Percentiles rank a stretch among this genome's conserved stretches.
phyloP scores from a whole-genome alignment of 2,329 filamentous ascomycete genomes.

The Cladophialophora bantiana region DNA sequence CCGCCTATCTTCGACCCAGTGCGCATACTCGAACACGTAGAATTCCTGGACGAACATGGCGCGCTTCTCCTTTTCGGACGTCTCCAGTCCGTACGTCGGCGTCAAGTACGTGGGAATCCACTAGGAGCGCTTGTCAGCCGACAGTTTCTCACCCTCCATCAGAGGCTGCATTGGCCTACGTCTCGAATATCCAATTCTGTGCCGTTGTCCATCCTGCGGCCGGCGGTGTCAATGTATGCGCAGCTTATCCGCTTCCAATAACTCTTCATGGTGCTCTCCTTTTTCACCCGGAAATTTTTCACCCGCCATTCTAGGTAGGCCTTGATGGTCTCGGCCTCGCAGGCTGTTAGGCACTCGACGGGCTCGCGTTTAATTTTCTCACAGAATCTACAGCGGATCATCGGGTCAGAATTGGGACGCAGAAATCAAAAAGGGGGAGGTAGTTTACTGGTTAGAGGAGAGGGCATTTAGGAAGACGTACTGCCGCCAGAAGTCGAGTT shows the following conservation, averaged over 20 bases:
- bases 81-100: too few species aligned
- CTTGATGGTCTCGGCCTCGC: slow-evolving; percentile 13
- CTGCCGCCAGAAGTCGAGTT: slow-evolving; percentile 16
- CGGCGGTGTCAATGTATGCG: slow-evolving; percentile 10
- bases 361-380: background rate
- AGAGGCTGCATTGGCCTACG: too few species aligned
- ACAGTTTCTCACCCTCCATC: too few species aligned
- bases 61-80: too few species aligned
- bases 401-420: background rate
- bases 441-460: background rate
- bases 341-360: background rate
- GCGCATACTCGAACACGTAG: too few species aligned
- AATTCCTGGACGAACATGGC: too few species aligned
- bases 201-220: slow-evolving; percentile 20
- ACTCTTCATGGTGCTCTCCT: slow-evolving; percentile 21
- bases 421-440: background rate
- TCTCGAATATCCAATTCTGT: slow-evolving; percentile 16
- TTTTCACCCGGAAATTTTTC: slow-evolving; percentile 14
- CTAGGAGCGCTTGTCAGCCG: too few species aligned
- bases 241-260: slow-evolving; percentile 19
- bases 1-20: too few species aligned
- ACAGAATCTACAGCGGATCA: background rate
- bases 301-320: slow-evolving; percentile 20
- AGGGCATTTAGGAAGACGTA: slow-evolving; percentile 1
- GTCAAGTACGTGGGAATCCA: too few species aligned